Conservation (phyloP, 176 grass and related monocot genomes). For the Puccinellia tenuiflora region DNA sequence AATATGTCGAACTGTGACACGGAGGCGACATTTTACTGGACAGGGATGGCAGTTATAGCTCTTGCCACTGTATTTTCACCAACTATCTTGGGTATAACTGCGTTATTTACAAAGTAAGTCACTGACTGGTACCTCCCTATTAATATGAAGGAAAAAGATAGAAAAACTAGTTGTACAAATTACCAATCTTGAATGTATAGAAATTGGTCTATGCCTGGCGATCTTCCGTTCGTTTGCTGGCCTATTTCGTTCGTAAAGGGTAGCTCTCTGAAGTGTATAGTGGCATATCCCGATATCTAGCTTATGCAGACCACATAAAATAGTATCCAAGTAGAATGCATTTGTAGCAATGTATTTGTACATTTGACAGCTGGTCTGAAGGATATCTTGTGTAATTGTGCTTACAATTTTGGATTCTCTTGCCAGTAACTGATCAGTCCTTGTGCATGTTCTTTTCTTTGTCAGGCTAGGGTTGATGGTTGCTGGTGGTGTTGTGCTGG, state of each 20-base stretch:
- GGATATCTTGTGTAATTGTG: not conserved
- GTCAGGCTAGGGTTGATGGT: constrained; percentile 75
- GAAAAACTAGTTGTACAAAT: not conserved
- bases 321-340: not conserved
- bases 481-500: constrained; percentile 45
- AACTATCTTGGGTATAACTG: constrained; percentile 64
- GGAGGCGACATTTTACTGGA: constrained; percentile 55
- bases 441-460: constrained; percentile 17
- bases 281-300: not conserved
- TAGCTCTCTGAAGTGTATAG: not conserved
- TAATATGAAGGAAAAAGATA: not conserved
- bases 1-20: constrained; percentile 50
- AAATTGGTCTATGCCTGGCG: not conserved
- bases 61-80: constrained; percentile 50
- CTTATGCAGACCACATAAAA: not conserved
- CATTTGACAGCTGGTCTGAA: not conserved
- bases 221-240: not conserved
- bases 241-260: not conserved
- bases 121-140: not conserved
- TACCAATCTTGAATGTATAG: not conserved
- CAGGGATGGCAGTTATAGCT: constrained; percentile 62
- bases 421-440: not conserved
- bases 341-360: not conserved
- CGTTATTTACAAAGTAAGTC: constrained; percentile 80
- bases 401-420: not conserved